Conservation (phyloP, 2,329 filamentous ascomycete species). For the Xylariaceae sp. region DNA sequence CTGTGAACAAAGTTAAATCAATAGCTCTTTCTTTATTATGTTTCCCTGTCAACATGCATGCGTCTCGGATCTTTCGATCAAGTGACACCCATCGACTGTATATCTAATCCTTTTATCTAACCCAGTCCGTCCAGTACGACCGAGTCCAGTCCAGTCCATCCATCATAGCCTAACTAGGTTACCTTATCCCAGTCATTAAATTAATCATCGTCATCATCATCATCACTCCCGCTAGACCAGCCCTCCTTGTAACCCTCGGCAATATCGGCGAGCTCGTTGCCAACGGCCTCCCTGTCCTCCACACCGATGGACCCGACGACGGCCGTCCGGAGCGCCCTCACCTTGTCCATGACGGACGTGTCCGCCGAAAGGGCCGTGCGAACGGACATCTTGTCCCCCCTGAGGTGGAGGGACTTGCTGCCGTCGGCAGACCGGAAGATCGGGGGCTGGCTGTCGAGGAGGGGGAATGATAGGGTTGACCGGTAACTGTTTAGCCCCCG, state of each 20-base stretch:
- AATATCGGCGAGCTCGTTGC: slow-evolving; percentile 74
- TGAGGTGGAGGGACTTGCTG: slow-evolving; percentile 33
- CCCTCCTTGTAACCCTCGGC: slow-evolving; percentile 85
- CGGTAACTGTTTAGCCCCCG: no score
- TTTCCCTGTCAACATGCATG: no score
- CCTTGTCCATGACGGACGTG: slow-evolving; percentile 61
- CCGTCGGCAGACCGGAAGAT: slow-evolving; percentile 54
- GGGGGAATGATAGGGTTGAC: slow-evolving; percentile 59
- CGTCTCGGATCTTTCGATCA: no score
- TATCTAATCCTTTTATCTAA: no score
- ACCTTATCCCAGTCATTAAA: no score
- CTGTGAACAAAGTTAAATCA: no score
- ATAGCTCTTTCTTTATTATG: no score
- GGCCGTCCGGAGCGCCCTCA: slow-evolving; percentile 61
- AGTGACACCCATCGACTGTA: no score
- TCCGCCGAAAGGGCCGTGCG: slow-evolving; percentile 66
- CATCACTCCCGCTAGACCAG: slow-evolving; percentile 73
- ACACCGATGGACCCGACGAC: slow-evolving; percentile 59
- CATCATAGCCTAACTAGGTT: no score
- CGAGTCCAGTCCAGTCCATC: no score
- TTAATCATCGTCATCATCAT: slow-evolving; percentile 54
- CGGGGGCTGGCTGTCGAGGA: slow-evolving; percentile 77
- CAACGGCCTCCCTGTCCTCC: slow-evolving; percentile 79
- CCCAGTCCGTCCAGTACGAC: no score
- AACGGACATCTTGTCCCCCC: slow-evolving; percentile 42